A percentile compares a stretch with the other conserved stretches of the same genome.
Evolutionary conservation across 108 stramenopile genomes (phyloP).

Genomic region (Cyclotella cryptica): DNA sequence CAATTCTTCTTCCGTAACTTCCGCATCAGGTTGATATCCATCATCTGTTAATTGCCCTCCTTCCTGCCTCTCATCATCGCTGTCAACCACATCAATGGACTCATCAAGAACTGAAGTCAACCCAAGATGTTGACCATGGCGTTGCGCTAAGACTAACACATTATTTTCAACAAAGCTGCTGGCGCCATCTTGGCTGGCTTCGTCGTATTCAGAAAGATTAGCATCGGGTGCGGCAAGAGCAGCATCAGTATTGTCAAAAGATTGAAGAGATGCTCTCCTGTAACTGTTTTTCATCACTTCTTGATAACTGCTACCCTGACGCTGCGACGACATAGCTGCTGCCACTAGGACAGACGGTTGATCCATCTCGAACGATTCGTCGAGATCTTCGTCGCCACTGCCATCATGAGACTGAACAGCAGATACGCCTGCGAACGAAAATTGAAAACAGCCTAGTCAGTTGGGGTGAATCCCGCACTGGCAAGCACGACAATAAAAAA

Average conservation of each 20-base stretch:
- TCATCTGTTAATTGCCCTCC: conserved; percentile 40
- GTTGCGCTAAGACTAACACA: conserved; percentile 21
- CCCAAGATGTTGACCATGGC: conserved; percentile 17
- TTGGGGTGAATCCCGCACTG: no score
- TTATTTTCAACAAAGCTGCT: conserved; percentile 12
- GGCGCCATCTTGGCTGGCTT: conserved; percentile 29
- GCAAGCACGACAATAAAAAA: neutral
- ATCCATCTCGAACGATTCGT: conserved; percentile 12
- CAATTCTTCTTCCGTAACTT: conserved; percentile 42
- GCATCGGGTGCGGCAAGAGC: conserved; percentile 25
- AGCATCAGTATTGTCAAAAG: conserved; percentile 43
- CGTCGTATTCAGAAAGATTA: conserved; percentile 44
- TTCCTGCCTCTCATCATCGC: conserved; percentile 23
- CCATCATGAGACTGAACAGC: neutral
- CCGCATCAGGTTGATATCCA: conserved; percentile 49
- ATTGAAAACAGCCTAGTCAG: neutral
- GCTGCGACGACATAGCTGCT: conserved; percentile 55
- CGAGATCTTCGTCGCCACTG: neutral
- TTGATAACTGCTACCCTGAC: conserved; percentile 26
- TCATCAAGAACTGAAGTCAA: conserved; percentile 12
- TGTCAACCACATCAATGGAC: conserved; percentile 28
- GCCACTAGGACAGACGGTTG: conserved; percentile 53
- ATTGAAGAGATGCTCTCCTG: conserved; percentile 17
- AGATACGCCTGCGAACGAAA: neutral
- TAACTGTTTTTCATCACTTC: conserved; percentile 14